phyloP scores from a whole-genome alignment of 352 stramenopile genomes.

The Globisporangium heterothallicum region DNA sequence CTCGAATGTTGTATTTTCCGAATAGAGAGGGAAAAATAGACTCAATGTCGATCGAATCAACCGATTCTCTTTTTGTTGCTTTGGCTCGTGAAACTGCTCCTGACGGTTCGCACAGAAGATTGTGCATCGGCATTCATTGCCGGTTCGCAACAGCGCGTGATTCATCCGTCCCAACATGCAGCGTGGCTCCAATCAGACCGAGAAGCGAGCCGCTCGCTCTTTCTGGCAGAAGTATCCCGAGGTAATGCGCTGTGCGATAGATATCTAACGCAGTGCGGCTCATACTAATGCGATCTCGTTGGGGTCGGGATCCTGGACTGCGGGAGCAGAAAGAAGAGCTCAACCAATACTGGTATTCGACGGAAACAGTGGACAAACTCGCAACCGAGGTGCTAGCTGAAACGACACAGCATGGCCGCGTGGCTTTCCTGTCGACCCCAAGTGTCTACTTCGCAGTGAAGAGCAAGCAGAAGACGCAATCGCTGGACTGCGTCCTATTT shows the following conservation, averaged over 20 bases:
- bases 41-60: not conserved
- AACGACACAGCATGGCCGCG: conserved; percentile 25
- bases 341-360: conserved; percentile 97
- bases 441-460: conserved; percentile 91
- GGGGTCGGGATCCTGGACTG: not conserved
- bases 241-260: conserved; percentile 28
- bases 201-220: conserved; percentile 18
- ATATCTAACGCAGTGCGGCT: too few relatives aligned
- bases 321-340: conserved; percentile 84
- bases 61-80: not conserved
- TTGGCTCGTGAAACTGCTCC: not conserved
- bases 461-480: conserved; percentile 17
- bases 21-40: conserved; percentile 12
- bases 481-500: conserved; percentile 74
- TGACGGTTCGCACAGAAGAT: not conserved
- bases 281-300: not conserved
- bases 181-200: conserved; percentile 16
- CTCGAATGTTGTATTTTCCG: not conserved
- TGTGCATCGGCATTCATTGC: not conserved
- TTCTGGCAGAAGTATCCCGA: conserved; percentile 74
- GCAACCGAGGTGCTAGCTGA: conserved; percentile 58
- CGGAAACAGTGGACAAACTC: conserved; percentile 78
- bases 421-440: conserved; percentile 93
- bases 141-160: not conserved
- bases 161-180: conserved; percentile 1